Evolutionary conservation across 1,139 yeast species (phyloP).

Genomic region (Kurtzmaniella natalensis): DNA sequence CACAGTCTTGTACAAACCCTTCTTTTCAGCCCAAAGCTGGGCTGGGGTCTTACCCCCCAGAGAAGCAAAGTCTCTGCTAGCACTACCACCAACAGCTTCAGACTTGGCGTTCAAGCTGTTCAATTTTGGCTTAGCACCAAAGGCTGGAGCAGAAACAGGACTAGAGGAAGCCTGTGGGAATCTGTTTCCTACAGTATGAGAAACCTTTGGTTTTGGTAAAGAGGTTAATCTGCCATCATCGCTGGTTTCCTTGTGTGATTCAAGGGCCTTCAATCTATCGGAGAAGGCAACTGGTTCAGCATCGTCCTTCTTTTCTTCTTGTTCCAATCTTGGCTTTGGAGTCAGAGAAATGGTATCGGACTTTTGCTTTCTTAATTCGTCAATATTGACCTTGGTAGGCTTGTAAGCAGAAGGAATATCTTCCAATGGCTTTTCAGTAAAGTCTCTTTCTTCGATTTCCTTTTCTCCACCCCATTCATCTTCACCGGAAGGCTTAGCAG

Average conservation of each 20-base stretch:
- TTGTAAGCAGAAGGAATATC: conserved; percentile 61
- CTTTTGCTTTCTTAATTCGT: conserved; percentile 40
- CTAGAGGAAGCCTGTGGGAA: conserved; percentile 32
- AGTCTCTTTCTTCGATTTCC: conserved; percentile 71
- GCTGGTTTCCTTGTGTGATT: conserved; percentile 17
- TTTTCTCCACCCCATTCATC: conserved; percentile 65
- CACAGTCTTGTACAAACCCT: conserved; percentile 56
- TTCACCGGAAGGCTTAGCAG: too few relatives aligned
- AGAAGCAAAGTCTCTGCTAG: conserved; percentile 65
- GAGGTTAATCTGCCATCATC: conserved; percentile 51
- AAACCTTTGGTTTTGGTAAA: conserved; percentile 62
- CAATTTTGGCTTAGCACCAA: conserved; percentile 52
- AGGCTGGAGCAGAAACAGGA: conserved; percentile 27
- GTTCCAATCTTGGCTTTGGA: conserved; percentile 21
- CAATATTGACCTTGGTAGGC: conserved; percentile 53
- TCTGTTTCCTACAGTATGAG: conserved; percentile 49
- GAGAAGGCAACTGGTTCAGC: conserved; percentile 33
- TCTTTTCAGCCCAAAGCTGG: conserved; percentile 92
- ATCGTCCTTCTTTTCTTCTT: conserved; percentile 17
- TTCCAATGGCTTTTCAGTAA: conserved; percentile 57
- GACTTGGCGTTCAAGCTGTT: conserved; percentile 25
- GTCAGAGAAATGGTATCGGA: conserved; percentile 45
- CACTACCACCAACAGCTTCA: conserved; percentile 58
- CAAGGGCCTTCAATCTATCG: conserved; percentile 38
- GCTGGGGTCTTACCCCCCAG: conserved; percentile 89